Conservation (phyloP, 2,329 filamentous ascomycete species). For the Ophiostoma quercus region DNA sequence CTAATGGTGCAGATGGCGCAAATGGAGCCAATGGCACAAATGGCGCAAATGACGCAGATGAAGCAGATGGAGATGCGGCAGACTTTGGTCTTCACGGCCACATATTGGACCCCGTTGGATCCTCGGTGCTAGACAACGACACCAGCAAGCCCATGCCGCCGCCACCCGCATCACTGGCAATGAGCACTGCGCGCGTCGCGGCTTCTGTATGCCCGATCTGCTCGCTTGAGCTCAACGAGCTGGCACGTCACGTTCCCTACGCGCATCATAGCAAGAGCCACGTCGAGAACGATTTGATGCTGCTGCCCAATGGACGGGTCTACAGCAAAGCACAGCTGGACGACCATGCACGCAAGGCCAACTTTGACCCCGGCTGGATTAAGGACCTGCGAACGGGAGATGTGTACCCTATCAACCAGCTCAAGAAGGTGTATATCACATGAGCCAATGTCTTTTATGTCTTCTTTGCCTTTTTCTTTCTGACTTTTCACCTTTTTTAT, state of each 20-base stretch:
- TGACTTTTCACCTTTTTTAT: background rate
- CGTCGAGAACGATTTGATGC: constrained; percentile 78
- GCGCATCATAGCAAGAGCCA: constrained; percentile 93
- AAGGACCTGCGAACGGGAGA: constrained; percentile 75
- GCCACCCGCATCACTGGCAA: constrained; percentile 24
- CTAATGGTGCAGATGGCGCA: background rate
- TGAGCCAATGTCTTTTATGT: constrained; percentile 36
- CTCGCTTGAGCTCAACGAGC: constrained; percentile 86
- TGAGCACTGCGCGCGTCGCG: constrained; percentile 18
- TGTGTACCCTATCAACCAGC: constrained; percentile 53
- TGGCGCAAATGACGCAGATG: background rate
- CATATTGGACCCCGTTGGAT: background rate
- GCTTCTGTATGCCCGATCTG: constrained; percentile 77
- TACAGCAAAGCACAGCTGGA: constrained; percentile 72
- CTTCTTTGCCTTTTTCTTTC: background rate
- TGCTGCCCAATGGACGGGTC: constrained; percentile 81
- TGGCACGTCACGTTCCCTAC: constrained; percentile 84
- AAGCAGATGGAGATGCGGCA: background rate
- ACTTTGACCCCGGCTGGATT: constrained; percentile 59
- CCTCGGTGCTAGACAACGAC: background rate
- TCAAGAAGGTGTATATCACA: constrained; percentile 90
- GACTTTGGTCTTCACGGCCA: background rate
- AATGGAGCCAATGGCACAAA: background rate
- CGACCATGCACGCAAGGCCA: constrained; percentile 73
- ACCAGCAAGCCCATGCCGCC: background rate